phyloP scores from a whole-genome alignment of 169 alveolate genomes.

The Plasmodium blacklocki region DNA sequence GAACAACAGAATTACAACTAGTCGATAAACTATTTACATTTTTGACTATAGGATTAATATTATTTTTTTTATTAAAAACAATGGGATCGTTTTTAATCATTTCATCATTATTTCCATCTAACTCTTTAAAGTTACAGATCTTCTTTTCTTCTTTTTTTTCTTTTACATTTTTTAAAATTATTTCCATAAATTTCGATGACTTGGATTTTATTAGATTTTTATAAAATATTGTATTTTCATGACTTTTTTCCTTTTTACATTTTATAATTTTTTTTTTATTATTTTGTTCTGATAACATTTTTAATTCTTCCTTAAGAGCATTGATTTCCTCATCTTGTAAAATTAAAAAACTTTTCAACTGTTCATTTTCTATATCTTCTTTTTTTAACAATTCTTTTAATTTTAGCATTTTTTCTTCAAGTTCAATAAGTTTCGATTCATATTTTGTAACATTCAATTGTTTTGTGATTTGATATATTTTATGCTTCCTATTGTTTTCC shows the following conservation, averaged over 20 bases:
- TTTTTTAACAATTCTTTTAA: constrained; percentile 19
- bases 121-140: neutral
- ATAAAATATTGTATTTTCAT: constrained; percentile 20
- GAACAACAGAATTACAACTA: too few species aligned
- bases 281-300: neutral
- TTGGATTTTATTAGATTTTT: constrained; percentile 45
- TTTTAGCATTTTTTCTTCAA: constrained; percentile 13
- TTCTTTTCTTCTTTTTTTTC: neutral
- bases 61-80: too few species aligned
- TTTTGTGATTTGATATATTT: neutral
- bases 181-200: constrained; percentile 31
- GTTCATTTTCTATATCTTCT: constrained; percentile 33
- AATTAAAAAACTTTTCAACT: constrained; percentile 11
- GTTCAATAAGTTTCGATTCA: neutral
- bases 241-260: constrained; percentile 7
- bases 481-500: constrained; percentile 1
- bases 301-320: constrained; percentile 26
- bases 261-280: neutral
- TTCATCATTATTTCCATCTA: too few species aligned
- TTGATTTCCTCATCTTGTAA: constrained; percentile 21
- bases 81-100: too few species aligned
- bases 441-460: neutral
- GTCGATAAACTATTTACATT: too few species aligned
- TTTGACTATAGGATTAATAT: too few species aligned
- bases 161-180: constrained; percentile 32